A percentile compares a stretch with the other conserved stretches of the same genome.
These are phyloP conservation scores for Pseudogymnoascus pannorum DNA, from an alignment of 2,329 filamentous ascomycete genomes.

Conservation along the genomic window DNA sequence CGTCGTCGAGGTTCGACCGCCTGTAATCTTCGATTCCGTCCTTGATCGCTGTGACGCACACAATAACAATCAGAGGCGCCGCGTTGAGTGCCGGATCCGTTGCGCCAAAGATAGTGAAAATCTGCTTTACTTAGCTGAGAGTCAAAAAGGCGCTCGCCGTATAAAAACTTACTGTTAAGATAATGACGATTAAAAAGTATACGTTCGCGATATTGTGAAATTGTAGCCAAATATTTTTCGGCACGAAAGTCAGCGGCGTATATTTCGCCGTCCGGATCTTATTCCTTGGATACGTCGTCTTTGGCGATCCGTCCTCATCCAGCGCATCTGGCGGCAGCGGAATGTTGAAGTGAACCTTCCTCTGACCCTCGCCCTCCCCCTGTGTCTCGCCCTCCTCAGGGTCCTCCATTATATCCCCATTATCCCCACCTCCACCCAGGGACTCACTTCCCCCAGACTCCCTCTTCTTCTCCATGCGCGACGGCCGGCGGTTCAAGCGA, in stretches of 20 bases:
- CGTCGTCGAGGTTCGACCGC: conserved; percentile 81
- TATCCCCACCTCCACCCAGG: conserved; percentile 22
- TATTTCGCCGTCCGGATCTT: conserved; percentile 98
- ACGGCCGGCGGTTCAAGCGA: conserved; percentile 59
- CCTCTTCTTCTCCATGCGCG: conserved; percentile 63
- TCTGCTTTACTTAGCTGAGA: conserved; percentile 46
- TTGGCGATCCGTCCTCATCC: conserved; percentile 74
- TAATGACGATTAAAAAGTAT: conserved; percentile 95
- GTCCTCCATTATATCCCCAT: conserved; percentile 15
- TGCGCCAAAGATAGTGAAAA: conserved; percentile 93
- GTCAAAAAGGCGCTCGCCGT: conserved; percentile 9
- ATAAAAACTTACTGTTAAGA: conserved; percentile 69
- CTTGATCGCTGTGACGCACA: conserved; percentile 82
- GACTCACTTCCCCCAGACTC: conserved; percentile 34
- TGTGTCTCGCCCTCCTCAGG: conserved; percentile 29
- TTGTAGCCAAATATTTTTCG: conserved; percentile 95
- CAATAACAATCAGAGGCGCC: conserved; percentile 87
- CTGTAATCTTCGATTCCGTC: conserved; percentile 97
- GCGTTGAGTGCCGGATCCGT: conserved; percentile 83
- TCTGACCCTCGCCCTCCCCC: conserved; percentile 31
- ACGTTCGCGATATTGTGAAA: conserved; percentile 98
- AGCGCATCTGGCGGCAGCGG: conserved; percentile 66
- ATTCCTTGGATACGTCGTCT: conserved; percentile 70
- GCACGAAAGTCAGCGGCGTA: conserved; percentile 86
- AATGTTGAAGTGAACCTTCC: conserved; percentile 77